Conservation (phyloP, 2,329 filamentous ascomycete species). For the Rachicladosporium sp. region DNA sequence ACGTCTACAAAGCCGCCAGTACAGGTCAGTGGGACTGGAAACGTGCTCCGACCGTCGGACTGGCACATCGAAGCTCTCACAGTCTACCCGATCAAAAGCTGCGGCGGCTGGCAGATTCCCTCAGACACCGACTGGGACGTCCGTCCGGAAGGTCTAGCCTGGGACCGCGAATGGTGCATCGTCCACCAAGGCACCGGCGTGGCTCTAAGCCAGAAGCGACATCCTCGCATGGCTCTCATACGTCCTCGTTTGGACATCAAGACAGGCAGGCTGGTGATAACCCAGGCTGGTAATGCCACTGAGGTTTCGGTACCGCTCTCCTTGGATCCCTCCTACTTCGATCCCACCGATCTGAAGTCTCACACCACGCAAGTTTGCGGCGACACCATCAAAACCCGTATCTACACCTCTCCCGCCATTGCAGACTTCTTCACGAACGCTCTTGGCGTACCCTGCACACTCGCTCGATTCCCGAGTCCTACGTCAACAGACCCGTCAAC, state of each 20-base stretch:
- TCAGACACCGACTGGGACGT: slow-evolving; percentile 58
- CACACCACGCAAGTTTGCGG: slow-evolving; percentile 65
- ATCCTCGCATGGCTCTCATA: slow-evolving; percentile 78
- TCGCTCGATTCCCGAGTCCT: slow-evolving; percentile 66
- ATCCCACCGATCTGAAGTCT: slow-evolving; percentile 17
- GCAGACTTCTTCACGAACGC: slow-evolving; percentile 65
- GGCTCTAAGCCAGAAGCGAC: slow-evolving; percentile 77
- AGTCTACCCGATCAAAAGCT: slow-evolving; percentile 92
- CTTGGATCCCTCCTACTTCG: slow-evolving; percentile 49
- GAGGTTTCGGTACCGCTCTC: slow-evolving; percentile 48
- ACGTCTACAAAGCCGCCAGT: too few species aligned
- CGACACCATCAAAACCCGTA: slow-evolving; percentile 58
- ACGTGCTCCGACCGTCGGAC: too few species aligned
- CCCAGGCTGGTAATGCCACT: slow-evolving; percentile 21
- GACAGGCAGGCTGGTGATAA: slow-evolving; percentile 51
- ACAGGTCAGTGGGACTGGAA: too few species aligned
- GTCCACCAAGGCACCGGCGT: slow-evolving; percentile 75
- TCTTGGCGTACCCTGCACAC: slow-evolving; percentile 65
- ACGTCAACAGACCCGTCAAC: slow-evolving; percentile 42
- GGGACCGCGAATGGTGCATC: slow-evolving; percentile 96
- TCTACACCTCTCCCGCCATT: slow-evolving; percentile 54
- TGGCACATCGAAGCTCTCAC: slow-evolving; percentile 35
- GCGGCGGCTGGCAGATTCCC: slow-evolving; percentile 65
- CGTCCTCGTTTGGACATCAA: slow-evolving; percentile 62
- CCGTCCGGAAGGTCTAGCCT: slow-evolving; percentile 68